Percentiles rank a stretch among this genome's conserved stretches.
Conservation (phyloP, 2,329 filamentous ascomycete species). For the Aspergillus novoparasiticus region DNA sequence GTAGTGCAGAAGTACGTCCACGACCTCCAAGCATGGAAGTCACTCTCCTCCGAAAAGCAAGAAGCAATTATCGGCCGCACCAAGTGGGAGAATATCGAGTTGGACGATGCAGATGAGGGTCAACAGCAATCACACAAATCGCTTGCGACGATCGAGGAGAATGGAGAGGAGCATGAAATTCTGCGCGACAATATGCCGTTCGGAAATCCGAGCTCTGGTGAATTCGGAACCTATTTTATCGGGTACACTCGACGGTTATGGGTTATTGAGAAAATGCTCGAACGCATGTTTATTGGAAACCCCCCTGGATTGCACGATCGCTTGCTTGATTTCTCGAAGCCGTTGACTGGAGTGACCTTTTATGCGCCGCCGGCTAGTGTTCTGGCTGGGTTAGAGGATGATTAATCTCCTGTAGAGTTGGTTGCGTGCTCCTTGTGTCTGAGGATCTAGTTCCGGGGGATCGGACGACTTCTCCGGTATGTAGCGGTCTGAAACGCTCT, state of each 20-base stretch:
- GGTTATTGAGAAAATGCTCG: constrained; percentile 62
- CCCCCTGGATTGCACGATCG: constrained; percentile 59
- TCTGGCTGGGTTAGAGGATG: constrained; percentile 31
- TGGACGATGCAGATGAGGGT: constrained; percentile 52
- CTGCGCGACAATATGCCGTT: constrained; percentile 65
- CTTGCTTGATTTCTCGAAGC: constrained; percentile 57
- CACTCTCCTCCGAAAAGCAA: constrained; percentile 54
- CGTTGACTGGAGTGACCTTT: constrained; percentile 57
- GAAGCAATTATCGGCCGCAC: constrained; percentile 61
- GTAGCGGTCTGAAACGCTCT: neutral
- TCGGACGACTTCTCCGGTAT: neutral
- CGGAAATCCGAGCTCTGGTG: constrained; percentile 52
- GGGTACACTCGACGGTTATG: constrained; percentile 56
- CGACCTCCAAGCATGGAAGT: constrained; percentile 52
- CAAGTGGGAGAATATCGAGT: constrained; percentile 60
- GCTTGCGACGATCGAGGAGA: constrained; percentile 56
- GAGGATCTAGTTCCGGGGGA: neutral
- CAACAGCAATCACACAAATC: constrained; percentile 57
- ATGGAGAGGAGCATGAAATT: constrained; percentile 56
- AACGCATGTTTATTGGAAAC: constrained; percentile 60
- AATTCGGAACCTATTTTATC: constrained; percentile 63
- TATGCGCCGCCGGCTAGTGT: constrained; percentile 53
- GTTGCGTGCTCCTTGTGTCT: too few species aligned
- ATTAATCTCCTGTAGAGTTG: neutral
- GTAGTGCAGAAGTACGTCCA: constrained; percentile 64